Percentiles rank a stretch among this genome's conserved stretches.
Evolutionary conservation across 257 asterid genomes (phyloP).

Genomic region (Solanum sparsipilum): DNA sequence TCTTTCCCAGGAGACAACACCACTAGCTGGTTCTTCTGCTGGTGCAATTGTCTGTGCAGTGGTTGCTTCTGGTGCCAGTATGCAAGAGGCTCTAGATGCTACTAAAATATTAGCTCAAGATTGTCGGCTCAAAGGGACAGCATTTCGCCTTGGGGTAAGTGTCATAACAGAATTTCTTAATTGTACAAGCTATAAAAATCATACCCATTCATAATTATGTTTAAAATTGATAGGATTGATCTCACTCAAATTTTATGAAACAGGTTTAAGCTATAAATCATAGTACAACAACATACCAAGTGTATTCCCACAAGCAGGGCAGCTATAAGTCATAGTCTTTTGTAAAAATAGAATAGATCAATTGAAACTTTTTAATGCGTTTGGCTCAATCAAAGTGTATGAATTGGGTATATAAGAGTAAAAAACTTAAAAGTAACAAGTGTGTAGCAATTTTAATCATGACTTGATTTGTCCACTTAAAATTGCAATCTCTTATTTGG

Average conservation of each 20-base stretch:
- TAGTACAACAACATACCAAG: background rate
- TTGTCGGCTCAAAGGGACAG: constrained; percentile 91
- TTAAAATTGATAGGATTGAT: background rate
- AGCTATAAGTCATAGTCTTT: background rate
- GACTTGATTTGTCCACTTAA: background rate
- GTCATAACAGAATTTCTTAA: background rate
- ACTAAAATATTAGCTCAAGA: constrained; percentile 82
- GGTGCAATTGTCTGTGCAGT: constrained; percentile 95
- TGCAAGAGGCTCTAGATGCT: constrained; percentile 74
- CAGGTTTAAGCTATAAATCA: background rate
- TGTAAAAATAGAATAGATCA: background rate
- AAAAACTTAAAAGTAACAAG: background rate
- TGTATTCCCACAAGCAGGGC: background rate
- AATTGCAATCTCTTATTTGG: background rate
- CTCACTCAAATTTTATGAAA: background rate
- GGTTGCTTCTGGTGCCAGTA: constrained; percentile 85
- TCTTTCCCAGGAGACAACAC: constrained; percentile 66
- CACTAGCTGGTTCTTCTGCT: constrained; percentile 98
- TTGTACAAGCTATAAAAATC: background rate
- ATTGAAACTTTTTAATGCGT: background rate
- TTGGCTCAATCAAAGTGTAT: background rate
- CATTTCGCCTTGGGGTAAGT: constrained; percentile 93
- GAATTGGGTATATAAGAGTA: background rate
- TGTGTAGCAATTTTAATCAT: background rate
- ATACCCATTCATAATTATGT: background rate